Evolutionary conservation across 148 eudicot genomes (phyloP), one percentile per base, ranked within the genome.

Genomic region (Pharnaceum exiguum): DNA sequence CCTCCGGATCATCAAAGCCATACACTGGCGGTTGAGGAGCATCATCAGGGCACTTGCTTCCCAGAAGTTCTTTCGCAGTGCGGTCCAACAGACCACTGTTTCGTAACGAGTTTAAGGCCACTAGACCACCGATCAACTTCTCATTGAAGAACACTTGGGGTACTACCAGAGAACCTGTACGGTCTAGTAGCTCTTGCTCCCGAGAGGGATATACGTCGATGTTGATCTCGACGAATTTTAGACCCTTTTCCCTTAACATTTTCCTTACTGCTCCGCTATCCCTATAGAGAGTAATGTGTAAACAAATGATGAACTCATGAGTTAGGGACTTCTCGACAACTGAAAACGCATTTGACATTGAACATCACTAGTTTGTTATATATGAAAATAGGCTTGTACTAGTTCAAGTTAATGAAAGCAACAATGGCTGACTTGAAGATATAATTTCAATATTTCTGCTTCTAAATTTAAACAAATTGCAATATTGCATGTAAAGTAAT

Each of bases 91-190:
- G 39, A 17, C 90, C 91, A 24, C 89, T 69, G 58, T 89, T 88
- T 12, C 96, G 59, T 52, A 88, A 26, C n/a, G 90, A 82, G 53
- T 93, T 93, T 46, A 93, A 42, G 4, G 74, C 95, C 68, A 81
- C 95, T 66, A 93, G 56, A 27, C 99, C 99, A 0, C 99, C 99
- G 23, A 93, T 71, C 9, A 83, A 13, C 46, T 83, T 82, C 66
- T 81, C 99, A 66, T 93, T 93, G 66, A 93, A 85, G 59, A 93
- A 93, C 6, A 93, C 72, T 74, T 83, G 88, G 24, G 99, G 99
- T 25, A 93, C 96, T 0, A 74, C 52, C 8, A 79, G 61, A 22
- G 72, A 57, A 18, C 95, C 91, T 3, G 89, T 79, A 44, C 83
- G 73, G 45, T 85, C 77, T 10, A 68, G 30, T 56, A 93, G 59